Base-by-base conservation (phyloP, 805 yeast species). In the Candida pseudofarinosa region DNA sequence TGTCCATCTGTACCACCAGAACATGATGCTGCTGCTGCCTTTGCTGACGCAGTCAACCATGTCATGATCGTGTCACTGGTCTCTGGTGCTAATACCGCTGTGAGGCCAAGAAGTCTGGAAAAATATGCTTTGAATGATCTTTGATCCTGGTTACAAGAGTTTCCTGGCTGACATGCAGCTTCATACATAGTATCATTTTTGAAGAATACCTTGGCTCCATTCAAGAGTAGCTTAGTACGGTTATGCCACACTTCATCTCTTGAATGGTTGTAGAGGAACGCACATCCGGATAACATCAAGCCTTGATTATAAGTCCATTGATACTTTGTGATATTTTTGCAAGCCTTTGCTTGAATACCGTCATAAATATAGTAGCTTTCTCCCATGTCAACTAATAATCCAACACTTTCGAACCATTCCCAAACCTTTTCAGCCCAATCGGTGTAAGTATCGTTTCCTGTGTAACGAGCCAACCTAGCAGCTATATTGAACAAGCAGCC, bases 281-380 rank as follows among this genome's bases (percentile, higher is more conserved):
- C 96, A 49, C 83, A 71, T 4, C 97, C 97, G 4, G 87, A 70
- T 54, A 89, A 53, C 65, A 87, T 59, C 44, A 88, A 69, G 1
- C 95, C 97, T 46, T 83, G 86, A 60, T 89, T 89, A 65, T 89
- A 90, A 14, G 89, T 76, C 97, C 97, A 90, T 61, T 83, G 86
- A 36, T 72, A 75, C 31, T 64, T 58, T 18, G 84, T 74, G 38
- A 83, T 65, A 32, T 65, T 56, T 1, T 85, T 49, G 68, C 97
- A 89, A 62, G 85, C 83, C 6, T 57, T 73, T 35, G 76, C 67
- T 23, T 67, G 62, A n/a, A 80, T 84, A 48, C 96, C 96, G 59
- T 88, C 96, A 56, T 77, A 81, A n/a, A 81, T 85, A 43, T 70
- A 67, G 67, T 74, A 73, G 54, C 67, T 65, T 1, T 51, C 51